These are phyloP conservation scores for Pichia sporocuriosa DNA, from an alignment of 805 yeast species.

Conservation along the genomic window DNA sequence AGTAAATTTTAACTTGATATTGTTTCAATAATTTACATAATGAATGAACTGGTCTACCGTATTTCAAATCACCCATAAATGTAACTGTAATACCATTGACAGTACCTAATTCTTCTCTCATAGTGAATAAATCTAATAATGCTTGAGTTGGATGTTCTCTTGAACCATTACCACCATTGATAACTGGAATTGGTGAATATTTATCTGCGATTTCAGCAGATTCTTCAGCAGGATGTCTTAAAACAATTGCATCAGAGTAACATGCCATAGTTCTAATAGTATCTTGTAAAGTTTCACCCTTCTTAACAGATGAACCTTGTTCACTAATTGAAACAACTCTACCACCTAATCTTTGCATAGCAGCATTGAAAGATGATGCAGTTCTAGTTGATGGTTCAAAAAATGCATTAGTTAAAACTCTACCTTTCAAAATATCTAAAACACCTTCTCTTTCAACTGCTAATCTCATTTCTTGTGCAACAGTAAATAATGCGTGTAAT, in stretches of 20 bases:
- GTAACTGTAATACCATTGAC: constrained; percentile 97
- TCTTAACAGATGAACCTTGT: constrained; percentile 86
- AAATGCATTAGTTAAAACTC: constrained; percentile 89
- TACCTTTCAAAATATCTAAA: constrained; percentile 81
- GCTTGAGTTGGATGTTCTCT: constrained; percentile 99
- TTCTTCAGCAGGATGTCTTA: constrained; percentile 92
- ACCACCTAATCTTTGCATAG: constrained; percentile 99
- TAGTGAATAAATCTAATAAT: constrained; percentile 91
- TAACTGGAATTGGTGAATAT: constrained; percentile 92
- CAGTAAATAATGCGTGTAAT: constrained; percentile 86
- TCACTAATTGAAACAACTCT: constrained; percentile 85
- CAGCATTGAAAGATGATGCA: constrained; percentile 94
- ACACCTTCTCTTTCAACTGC: constrained; percentile 97
- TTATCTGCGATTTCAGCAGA: constrained; percentile 93
- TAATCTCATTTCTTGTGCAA: constrained; percentile 96
- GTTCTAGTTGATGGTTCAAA: constrained; percentile 99
- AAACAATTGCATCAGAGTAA: constrained; percentile 92
- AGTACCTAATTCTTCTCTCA: constrained; percentile 97
- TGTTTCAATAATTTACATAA: constrained; percentile 82
- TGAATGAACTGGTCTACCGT: constrained; percentile 98
- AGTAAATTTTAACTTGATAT: constrained; percentile 87
- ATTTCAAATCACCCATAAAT: constrained; percentile 97
- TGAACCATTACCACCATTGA: constrained; percentile 97
- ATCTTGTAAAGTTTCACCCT: constrained; percentile 97
- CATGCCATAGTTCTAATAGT: constrained; percentile 92